Percentiles rank a stretch among this genome's conserved stretches.
phyloP scores from a whole-genome alignment of 257 asterid species.

The Przewalskia tangutica region DNA sequence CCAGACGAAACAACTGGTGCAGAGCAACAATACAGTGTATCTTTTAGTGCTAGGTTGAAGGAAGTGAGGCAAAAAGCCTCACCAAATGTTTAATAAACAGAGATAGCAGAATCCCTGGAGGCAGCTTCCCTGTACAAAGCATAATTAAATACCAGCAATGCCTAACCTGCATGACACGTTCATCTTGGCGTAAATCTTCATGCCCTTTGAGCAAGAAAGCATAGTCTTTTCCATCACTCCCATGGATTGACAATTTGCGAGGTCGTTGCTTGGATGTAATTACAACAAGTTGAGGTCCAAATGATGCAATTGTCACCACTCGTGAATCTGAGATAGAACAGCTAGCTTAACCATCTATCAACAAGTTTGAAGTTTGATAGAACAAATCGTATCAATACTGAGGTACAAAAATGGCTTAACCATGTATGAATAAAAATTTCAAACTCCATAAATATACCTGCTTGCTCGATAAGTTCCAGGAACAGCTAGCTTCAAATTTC shows the following conservation, averaged over 20 bases:
- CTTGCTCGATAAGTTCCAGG: slow-evolving; percentile 87
- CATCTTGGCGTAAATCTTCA: slow-evolving; percentile 99
- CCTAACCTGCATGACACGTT: slow-evolving; percentile 98
- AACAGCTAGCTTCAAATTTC: slow-evolving; percentile 83
- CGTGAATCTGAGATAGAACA: slow-evolving; percentile 66
- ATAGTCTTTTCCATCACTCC: slow-evolving; percentile 94
- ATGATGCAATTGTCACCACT: slow-evolving; percentile 87
- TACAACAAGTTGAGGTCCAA: slow-evolving; percentile 94
- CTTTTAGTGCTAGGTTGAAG: not conserved
- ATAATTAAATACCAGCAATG: not conserved
- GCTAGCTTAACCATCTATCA: no score
- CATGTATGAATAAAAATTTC: not conserved
- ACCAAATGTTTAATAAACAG: not conserved
- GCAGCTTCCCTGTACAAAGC: not conserved
- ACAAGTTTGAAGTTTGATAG: not conserved
- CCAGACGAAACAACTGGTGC: slow-evolving; percentile 86
- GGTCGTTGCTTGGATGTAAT: slow-evolving; percentile 98
- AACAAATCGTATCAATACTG: not conserved
- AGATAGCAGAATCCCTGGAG: not conserved
- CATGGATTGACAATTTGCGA: slow-evolving; percentile 86
- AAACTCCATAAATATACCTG: slow-evolving; percentile 38
- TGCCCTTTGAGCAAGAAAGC: slow-evolving; percentile 96
- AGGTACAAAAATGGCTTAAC: not conserved
- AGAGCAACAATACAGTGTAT: not conserved
- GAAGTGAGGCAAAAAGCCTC: not conserved